Conservation (phyloP, 306 rosid species). For the Ormosia emarginata region DNA sequence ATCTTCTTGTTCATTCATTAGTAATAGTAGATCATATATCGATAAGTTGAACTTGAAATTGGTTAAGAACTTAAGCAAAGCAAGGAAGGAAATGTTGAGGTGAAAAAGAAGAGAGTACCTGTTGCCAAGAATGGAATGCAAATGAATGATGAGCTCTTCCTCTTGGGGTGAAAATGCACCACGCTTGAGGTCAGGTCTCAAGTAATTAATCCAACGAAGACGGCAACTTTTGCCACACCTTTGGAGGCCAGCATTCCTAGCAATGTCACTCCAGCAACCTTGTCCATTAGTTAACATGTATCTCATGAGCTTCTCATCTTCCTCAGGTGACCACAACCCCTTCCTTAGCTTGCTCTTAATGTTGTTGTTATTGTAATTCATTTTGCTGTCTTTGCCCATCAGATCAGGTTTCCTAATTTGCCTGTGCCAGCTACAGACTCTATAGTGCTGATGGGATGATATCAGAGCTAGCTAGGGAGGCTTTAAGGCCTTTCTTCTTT, state of each 20-base stretch:
- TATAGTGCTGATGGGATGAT: no score
- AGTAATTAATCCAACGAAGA: constrained; percentile 86
- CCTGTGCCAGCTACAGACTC: no score
- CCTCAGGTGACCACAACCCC: constrained; percentile 84
- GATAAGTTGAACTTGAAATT: no score
- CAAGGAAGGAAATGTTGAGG: not conserved
- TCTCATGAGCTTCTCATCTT: constrained; percentile 73
- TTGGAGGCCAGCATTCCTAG: constrained; percentile 67
- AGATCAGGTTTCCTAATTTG: constrained; percentile 33
- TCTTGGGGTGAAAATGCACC: constrained; percentile 76
- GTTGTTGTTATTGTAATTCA: not conserved
- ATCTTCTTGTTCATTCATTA: not conserved
- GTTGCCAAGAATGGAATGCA: constrained; percentile 76
- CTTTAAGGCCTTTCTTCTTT: not conserved
- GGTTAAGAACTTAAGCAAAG: not conserved
- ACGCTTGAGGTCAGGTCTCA: constrained; percentile 78
- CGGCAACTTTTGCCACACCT: constrained; percentile 85
- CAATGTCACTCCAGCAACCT: constrained; percentile 84
- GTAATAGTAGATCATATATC: no score
- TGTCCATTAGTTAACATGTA: constrained; percentile 76
- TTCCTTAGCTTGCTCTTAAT: constrained; percentile 46
- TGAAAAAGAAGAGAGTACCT: constrained; percentile 27
- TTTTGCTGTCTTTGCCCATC: constrained; percentile 21
- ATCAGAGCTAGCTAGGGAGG: not conserved
- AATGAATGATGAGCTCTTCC: constrained; percentile 57